These are phyloP conservation scores for Fistulifera pelliculosa DNA, from an alignment of 108 stramenopile genomes.

Conservation along the genomic window DNA sequence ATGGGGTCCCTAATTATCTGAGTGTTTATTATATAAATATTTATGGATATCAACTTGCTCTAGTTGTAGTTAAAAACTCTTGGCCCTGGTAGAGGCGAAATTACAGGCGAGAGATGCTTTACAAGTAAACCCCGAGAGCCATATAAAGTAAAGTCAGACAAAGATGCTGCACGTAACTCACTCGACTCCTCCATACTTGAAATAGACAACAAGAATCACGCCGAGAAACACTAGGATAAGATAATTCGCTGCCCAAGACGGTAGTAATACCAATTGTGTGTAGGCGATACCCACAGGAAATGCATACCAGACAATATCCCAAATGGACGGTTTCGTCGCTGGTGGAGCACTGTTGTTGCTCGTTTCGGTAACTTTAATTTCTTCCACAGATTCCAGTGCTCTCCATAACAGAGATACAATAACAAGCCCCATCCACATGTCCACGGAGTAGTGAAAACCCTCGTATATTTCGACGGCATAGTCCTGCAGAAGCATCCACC, in stretches of 20 bases:
- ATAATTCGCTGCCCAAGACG: background rate
- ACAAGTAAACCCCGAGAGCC: constrained; percentile 2
- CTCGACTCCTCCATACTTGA: too few species aligned
- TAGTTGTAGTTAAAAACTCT: too few species aligned
- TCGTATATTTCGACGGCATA: constrained; percentile 71
- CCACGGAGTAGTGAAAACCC: constrained; percentile 79
- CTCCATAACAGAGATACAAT: constrained; percentile 57
- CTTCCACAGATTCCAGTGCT: background rate
- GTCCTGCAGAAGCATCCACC: constrained; percentile 61
- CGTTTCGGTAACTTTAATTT: background rate
- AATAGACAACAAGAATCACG: too few species aligned
- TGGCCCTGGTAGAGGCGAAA: too few species aligned
- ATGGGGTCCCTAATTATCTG: constrained; percentile 44
- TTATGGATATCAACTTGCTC: too few species aligned
- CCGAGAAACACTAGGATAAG: background rate
- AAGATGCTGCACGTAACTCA: constrained; percentile 5
- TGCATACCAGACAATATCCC: background rate
- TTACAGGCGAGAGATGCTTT: background rate
- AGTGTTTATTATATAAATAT: too few species aligned
- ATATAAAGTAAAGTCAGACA: background rate
- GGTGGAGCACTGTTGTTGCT: background rate
- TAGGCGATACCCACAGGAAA: background rate
- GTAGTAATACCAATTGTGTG: constrained; percentile 1
- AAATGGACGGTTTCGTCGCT: background rate
- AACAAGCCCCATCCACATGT: constrained; percentile 77